Base-by-base conservation (phyloP, 1,284 basidiomycete species). In the Trichosporon ovoides region DNA sequence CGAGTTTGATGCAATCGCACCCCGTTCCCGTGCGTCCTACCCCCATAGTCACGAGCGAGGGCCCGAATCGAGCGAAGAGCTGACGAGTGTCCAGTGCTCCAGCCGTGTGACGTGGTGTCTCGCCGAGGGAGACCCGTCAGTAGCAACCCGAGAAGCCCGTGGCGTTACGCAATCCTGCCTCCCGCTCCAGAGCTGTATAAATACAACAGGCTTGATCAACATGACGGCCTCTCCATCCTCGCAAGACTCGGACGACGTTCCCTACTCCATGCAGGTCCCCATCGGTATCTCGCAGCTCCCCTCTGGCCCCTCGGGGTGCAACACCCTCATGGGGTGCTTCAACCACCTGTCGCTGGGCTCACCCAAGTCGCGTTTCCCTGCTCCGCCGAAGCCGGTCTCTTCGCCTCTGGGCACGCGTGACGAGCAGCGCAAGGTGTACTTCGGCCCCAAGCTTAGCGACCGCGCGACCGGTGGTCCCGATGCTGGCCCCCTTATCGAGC, bases 401-500 rank as follows among this genome's bases (percentile, higher is more conserved):
- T 68, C 71, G 60, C 70, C 71, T 16, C 58, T 73, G 11, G 70
- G 71, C 0, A 68, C 66, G 13, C 63, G 69, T 24, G 70, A 65
- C 48, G 67, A 73, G 49, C 70, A 73, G 60, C 60, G 70, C 31
- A 58, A 59, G 56, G 68, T 73, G 48, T 75, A 75, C 57, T 61
- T 67, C 10, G 73, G 73, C 19, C 73, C 73, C 14, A 71, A 72
- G 56, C 60, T 75, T 24, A 70, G 68, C 52, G 70, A 71, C 57
- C 61, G 73, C 46, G 71, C 73, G 10, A 75, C 74, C 0, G 70
- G 71, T 34, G 74, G 74, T 0, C 74, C 74, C 0, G 73, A 76
- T 57, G 74, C 72, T 1, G 74, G 74, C 5, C 74, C 74, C 0
- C 60, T 76, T 28, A 75, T 76, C 18, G 74, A 76, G 65, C 63